phyloP scores from a whole-genome alignment of 441 rosid species.

The Erodium moschatum region DNA sequence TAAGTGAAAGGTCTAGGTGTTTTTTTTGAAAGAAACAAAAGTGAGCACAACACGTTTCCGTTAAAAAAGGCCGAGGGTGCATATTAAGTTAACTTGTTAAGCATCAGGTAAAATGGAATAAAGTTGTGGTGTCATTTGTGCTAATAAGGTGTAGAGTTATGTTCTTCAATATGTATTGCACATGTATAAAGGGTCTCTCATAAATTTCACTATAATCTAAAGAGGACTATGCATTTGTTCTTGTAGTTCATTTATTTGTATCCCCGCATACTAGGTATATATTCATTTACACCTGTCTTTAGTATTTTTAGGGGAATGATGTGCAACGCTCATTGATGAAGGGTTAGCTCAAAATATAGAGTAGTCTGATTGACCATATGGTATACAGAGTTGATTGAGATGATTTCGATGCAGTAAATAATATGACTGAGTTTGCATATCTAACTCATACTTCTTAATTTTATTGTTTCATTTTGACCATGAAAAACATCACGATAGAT shows the following conservation, averaged over 20 bases:
- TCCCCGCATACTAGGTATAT: neutral
- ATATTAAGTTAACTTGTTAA: neutral
- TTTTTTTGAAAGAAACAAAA: no score
- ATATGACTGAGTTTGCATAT: neutral
- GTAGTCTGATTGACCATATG: neutral
- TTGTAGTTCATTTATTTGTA: neutral
- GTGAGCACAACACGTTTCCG: no score
- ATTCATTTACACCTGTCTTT: neutral
- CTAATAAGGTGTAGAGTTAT: neutral
- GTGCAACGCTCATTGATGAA: neutral
- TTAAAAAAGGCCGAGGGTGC: neutral
- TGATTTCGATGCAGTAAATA: neutral
- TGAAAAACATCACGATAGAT: neutral
- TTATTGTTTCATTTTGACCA: neutral
- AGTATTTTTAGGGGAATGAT: neutral
- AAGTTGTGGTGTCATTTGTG: neutral
- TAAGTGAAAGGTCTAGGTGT: no score
- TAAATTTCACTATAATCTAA: neutral
- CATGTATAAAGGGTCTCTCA: neutral
- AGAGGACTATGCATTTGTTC: neutral
- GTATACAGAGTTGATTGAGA: neutral
- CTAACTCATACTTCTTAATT: neutral
- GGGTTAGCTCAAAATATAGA: constrained; percentile 1
- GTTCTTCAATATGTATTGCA: neutral
- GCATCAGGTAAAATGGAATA: neutral